Evolutionary conservation across 2,329 filamentous ascomycete species (phyloP).

Genomic region (Aureobasidium sp.): DNA sequence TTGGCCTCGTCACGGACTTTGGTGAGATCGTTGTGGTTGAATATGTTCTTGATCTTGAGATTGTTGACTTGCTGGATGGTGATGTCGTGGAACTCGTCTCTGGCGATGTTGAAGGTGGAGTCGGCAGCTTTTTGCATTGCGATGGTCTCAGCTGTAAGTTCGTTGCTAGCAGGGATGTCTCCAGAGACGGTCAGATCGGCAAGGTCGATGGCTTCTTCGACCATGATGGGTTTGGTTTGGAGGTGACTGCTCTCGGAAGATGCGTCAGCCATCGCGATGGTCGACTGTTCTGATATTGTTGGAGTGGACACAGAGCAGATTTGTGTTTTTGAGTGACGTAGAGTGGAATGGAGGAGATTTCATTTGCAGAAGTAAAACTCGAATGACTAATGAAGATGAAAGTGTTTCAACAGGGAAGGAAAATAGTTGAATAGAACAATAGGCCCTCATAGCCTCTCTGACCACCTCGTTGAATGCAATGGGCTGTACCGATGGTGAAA

Average conservation of each 20-base stretch:
- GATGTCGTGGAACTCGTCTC: not conserved
- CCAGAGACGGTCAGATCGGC: too few relatives aligned
- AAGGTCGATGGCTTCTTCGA: too few relatives aligned
- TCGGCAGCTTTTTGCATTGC: not conserved
- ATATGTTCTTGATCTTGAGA: not conserved
- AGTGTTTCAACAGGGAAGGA: not conserved
- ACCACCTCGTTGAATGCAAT: too few relatives aligned
- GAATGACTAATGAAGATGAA: not conserved
- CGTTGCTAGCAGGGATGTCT: too few relatives aligned
- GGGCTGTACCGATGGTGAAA: not conserved
- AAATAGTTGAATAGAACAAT: not conserved
- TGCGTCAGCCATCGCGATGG: not conserved
- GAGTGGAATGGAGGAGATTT: too few relatives aligned
- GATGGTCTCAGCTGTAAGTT: not conserved
- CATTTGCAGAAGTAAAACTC: too few relatives aligned
- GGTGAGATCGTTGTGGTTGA: not conserved
- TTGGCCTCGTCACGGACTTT: not conserved
- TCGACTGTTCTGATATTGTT: not conserved
- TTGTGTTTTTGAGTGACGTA: too few relatives aligned
- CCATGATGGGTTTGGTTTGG: too few relatives aligned
- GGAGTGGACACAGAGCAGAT: too few relatives aligned
- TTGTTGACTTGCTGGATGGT: not conserved
- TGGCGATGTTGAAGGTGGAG: too few relatives aligned
- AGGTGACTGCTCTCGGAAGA: too few relatives aligned
- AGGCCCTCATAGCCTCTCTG: too few relatives aligned